Evolutionary conservation across 2,329 filamentous ascomycete genomes (phyloP), one percentile per base, ranked within the genome.

Genomic region (Colletotrichum sublineola): DNA sequence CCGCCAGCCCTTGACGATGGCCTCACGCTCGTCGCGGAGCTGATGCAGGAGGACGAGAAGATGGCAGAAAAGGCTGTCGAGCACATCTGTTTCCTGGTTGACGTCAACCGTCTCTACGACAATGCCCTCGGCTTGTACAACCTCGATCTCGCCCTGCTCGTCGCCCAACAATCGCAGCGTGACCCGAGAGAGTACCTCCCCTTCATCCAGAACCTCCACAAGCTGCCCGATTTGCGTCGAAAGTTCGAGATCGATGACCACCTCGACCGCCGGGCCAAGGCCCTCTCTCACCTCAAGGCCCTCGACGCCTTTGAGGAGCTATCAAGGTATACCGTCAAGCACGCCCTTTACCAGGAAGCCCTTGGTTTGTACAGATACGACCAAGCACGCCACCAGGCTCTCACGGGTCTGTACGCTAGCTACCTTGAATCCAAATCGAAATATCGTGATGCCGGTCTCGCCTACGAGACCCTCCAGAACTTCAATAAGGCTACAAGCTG

Each of bases 1-100:
- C 96, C 96, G 0, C 95, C 96, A 8, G 96, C 97, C 63, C 88
- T 98, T 0, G 94, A 97, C 70, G 92, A 96, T 73, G 96, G 95
- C 3, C 85, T 99, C 63, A 84, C 84, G 2, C 90, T 98, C 42
- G 93, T 98, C 44, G 92, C 94, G 5, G 88, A 91, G 66, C 84
- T 99, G 46, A 88, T 91, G 85, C 87, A 88, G 67, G 88, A 92
- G 75, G 89, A 93, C 62, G 85, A 90, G 53, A 88, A 91, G 64
- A 87, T 95, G 75, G 94, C 94, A 0, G 96, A 98, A 76, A 92
- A 92, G 80, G 96, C 96, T 0, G 92, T 98, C 31, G 95, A 98
- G 79, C 96, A 99, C 78, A 98, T 99, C 73, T 98, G 95, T 86
- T 99, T 99, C 86, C 88, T 99, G 53, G 94, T 95, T 0, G 96